These are phyloP conservation scores for Trichosporon ovoides DNA, from an alignment of 1,284 basidiomycete species.

Conservation along the genomic window DNA sequence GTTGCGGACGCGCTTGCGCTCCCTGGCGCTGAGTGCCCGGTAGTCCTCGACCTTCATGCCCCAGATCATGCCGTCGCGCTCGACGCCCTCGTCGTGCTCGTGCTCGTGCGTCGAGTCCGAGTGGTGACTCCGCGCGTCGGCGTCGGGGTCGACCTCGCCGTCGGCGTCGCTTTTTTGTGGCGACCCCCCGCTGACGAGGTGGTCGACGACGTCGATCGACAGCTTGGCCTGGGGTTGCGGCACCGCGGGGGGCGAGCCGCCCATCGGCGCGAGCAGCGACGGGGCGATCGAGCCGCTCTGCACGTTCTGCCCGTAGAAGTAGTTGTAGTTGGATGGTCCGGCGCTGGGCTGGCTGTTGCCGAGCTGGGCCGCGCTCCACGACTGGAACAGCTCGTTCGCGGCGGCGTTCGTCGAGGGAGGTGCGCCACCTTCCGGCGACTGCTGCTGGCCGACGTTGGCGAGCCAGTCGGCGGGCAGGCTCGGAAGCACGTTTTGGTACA, in stretches of 20 bases:
- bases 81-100: conserved; percentile 46
- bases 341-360: conserved; percentile 10
- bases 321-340: conserved; percentile 18
- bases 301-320: conserved; percentile 10
- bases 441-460: conserved; percentile 17
- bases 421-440: not conserved
- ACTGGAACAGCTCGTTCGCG: conserved; percentile 21
- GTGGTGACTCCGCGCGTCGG: conserved; percentile 12
- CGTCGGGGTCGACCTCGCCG: conserved; percentile 27
- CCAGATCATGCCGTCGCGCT: conserved; percentile 50
- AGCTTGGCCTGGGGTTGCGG: conserved; percentile 9
- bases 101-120: conserved; percentile 21
- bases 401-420: conserved; percentile 7
- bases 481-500: conserved; percentile 41
- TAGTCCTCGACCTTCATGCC: conserved; percentile 49
- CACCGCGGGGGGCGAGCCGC: conserved; percentile 8
- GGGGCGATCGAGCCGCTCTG: conserved; percentile 29
- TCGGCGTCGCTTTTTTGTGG: conserved; percentile 22
- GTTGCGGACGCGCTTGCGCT: conserved; percentile 48
- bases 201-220: conserved; percentile 26
- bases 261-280: conserved; percentile 23
- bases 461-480: conserved; percentile 26
- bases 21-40: conserved; percentile 41
- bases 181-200: not conserved
- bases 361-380: conserved; percentile 12